Evolutionary conservation across 768 basidiomycete species (phyloP).

Genomic region (Rhodotorula diobovata): DNA sequence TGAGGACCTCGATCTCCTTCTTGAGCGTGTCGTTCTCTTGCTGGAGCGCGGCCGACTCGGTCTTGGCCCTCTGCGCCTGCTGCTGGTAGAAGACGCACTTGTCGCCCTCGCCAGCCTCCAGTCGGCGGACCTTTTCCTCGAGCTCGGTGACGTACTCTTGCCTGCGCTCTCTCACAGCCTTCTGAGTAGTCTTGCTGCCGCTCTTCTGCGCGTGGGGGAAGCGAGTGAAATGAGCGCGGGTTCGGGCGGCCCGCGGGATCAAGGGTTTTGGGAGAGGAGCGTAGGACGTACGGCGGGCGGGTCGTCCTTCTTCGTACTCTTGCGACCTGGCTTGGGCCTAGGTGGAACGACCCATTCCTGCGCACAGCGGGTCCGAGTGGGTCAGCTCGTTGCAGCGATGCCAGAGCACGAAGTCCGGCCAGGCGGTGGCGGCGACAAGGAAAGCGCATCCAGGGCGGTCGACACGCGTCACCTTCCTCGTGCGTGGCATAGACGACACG

Average conservation of each 20-base stretch:
- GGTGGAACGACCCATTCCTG: conserved; percentile 7
- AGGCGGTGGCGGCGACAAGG: too few species aligned
- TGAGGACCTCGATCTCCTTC: conserved; percentile 14
- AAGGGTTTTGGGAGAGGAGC: not conserved
- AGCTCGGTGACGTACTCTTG: conserved; percentile 37
- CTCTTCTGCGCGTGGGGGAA: not conserved
- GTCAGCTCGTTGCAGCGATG: not conserved
- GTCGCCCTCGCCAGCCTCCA: conserved; percentile 39
- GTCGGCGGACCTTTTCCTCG: conserved; percentile 35
- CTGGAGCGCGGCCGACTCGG: conserved; percentile 17
- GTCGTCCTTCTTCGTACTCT: not conserved
- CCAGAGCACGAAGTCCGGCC: too few species aligned
- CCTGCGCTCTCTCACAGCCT: conserved; percentile 30
- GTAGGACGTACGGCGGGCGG: not conserved
- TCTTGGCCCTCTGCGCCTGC: conserved; percentile 33
- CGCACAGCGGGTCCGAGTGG: not conserved
- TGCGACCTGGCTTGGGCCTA: not conserved
- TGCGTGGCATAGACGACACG: too few species aligned
- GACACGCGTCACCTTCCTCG: too few species aligned
- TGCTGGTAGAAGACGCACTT: conserved; percentile 38
- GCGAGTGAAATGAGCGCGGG: not conserved
- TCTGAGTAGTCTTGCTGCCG: conserved; percentile 5
- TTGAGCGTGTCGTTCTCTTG: conserved; percentile 34
- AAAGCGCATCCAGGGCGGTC: too few species aligned
- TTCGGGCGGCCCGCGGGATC: not conserved